Evolutionary conservation across 1,139 yeast species (phyloP).

Genomic region (Taphrina betulina): DNA sequence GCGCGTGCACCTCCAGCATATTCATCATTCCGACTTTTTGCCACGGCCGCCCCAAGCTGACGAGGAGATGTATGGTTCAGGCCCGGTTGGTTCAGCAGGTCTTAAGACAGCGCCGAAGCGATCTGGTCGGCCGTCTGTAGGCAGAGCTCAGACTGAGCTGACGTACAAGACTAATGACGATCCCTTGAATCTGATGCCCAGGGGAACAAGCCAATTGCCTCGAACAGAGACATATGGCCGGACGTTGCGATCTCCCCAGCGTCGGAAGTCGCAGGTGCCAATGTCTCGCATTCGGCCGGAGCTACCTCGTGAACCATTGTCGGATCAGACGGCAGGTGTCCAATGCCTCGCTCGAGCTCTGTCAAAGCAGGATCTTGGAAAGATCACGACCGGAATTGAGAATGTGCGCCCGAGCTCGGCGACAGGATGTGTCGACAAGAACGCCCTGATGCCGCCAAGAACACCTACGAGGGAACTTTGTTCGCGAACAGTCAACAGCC

Average conservation of each 20-base stretch:
- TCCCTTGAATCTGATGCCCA: constrained; percentile 22
- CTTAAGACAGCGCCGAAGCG: not conserved
- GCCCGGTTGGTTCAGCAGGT: not conserved
- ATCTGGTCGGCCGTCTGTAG: constrained; percentile 8
- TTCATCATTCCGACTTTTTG: constrained; percentile 14
- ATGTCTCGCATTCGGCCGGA: constrained; percentile 14
- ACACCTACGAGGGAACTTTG: constrained; percentile 7
- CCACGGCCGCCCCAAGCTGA: constrained; percentile 3
- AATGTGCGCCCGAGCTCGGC: constrained; percentile 16
- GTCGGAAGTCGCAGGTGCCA: constrained; percentile 28
- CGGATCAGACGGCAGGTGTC: constrained; percentile 3
- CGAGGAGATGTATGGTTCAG: constrained; percentile 5
- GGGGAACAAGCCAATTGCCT: not conserved
- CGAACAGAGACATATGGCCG: constrained; percentile 11
- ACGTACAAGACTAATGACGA: constrained; percentile 6
- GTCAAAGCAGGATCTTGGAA: constrained; percentile 1
- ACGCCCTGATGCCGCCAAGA: constrained; percentile 6
- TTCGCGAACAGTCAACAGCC: not conserved
- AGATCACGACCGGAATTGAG: constrained; percentile 3
- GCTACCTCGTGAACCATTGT: constrained; percentile 1
- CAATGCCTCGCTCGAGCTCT: constrained; percentile 20
- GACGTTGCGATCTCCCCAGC: constrained; percentile 12
- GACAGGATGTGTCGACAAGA: not conserved
- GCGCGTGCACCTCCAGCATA: constrained; percentile 11
- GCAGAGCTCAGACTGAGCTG: constrained; percentile 10